Base-by-base conservation (phyloP, 176 grass and related monocot species). In the Musa schizocarpa region DNA sequence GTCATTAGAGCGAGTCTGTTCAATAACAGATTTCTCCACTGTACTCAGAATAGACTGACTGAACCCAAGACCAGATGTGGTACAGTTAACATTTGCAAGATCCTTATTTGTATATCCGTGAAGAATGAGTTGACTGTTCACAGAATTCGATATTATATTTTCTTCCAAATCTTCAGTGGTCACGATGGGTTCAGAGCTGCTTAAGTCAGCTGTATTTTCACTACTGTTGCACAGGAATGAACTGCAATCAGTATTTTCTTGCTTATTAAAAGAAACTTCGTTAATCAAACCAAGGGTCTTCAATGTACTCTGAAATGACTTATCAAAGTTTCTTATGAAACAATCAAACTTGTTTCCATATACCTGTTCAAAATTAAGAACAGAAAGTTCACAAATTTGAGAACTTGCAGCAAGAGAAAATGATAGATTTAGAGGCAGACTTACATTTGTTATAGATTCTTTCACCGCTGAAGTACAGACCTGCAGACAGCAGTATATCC, bases 221-320 rank as follows among this genome's bases (percentile, higher is more conserved):
- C 75, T 77, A 59, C 75, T 74, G 55, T 63, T 48, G 65, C 82
- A 76, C 13, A 51, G 16, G 71, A 53, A 89, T 51, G 69, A 86
- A 66, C 43, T 76, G 75, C 78, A 81, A 82, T 73, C 62, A 54
- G 74, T 27, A 69, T 19, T 79, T 64, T 17, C 68, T 70, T 76
- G 68, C 72, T 78, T 68, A 65, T 76, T 68, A 53, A 79, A 50
- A 77, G 86, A 86, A 81, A 75, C 77, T 67, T 79, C 75, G 69
- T 83, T 99, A 70, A 99, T 85, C 76, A 83, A 73, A 81, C 85
- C 78, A 56, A 99, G 95, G 9, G 90, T 99, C 64, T 84, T 90
- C 65, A 94, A 84, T 79, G 95, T 94, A 86, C 86, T 99, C 80
- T 82, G 80, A 79, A 99, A 99, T 61, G 95, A 99, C 76, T 99